These are phyloP conservation scores for Aspergillus nomiae DNA, from an alignment of 2,329 filamentous ascomycete species.

Conservation along the genomic window DNA sequence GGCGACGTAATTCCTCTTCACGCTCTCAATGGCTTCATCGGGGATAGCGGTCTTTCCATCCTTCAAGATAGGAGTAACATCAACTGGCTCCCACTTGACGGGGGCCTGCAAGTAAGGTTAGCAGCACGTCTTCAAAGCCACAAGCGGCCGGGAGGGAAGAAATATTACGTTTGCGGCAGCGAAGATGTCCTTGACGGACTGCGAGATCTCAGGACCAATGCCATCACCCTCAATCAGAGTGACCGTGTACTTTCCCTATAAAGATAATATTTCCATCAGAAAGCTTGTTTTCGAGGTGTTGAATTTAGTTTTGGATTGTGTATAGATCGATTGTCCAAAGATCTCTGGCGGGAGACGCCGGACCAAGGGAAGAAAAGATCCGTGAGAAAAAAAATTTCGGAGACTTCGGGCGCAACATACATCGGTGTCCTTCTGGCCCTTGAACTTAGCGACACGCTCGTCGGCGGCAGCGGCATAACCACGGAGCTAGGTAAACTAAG, in stretches of 20 bases:
- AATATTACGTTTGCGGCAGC: conserved; percentile 77
- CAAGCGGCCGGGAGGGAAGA: conserved; percentile 2
- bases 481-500: conserved; percentile 55
- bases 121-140: conserved; percentile 15
- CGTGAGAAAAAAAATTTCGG: conserved; percentile 17
- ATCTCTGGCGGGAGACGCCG: conserved; percentile 27
- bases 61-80: conserved; percentile 90
- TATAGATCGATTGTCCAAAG: conserved; percentile 5
- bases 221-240: conserved; percentile 98
- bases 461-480: conserved; percentile 57
- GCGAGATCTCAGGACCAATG: conserved; percentile 95
- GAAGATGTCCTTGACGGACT: conserved; percentile 99
- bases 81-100: conserved; percentile 95
- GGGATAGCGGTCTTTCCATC: conserved; percentile 96
- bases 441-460: conserved; percentile 87
- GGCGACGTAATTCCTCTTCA: conserved; percentile 93
- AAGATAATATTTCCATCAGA: conserved; percentile 16
- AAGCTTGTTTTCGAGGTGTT: neutral
- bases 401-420: conserved; percentile 57
- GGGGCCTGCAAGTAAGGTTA: conserved; percentile 64
- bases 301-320: neutral
- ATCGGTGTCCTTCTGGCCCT: conserved; percentile 83
- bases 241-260: conserved; percentile 89
- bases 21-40: conserved; percentile 87
- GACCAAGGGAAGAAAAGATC: conserved; percentile 25